Evolutionary conservation across 495 filamentous ascomycete species (phyloP).

Genomic region (Extremus antarcticus): DNA sequence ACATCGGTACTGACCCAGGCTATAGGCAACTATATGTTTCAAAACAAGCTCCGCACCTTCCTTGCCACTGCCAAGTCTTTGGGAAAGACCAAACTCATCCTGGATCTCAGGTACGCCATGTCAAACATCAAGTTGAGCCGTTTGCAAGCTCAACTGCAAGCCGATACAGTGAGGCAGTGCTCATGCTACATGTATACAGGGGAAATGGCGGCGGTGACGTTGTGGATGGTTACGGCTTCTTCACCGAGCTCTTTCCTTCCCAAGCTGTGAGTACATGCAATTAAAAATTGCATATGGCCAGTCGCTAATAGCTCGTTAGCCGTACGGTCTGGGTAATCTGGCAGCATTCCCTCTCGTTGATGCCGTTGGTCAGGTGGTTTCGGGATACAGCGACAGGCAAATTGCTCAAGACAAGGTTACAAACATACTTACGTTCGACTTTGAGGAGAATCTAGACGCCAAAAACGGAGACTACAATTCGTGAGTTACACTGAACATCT

Average conservation of each 20-base stretch:
- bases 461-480: not conserved
- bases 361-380: slow-evolving; percentile 34
- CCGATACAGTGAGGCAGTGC: too few species aligned
- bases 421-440: too few species aligned
- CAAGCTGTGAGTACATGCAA: slow-evolving; percentile 5
- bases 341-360: slow-evolving; percentile 33
- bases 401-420: too few species aligned
- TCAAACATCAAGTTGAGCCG: too few species aligned
- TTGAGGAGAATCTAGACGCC: not conserved
- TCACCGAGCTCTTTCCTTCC: slow-evolving; percentile 30
- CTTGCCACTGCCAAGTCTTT: slow-evolving; percentile 23
- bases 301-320: slow-evolving; percentile 5
- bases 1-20: too few species aligned
- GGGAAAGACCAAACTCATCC: slow-evolving; percentile 35
- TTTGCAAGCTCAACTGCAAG: not conserved
- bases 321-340: slow-evolving; percentile 35
- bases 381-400: not conserved
- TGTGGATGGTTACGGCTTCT: slow-evolving; percentile 35
- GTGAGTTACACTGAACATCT: not conserved
- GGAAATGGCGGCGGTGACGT: slow-evolving; percentile 42
- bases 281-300: not conserved
- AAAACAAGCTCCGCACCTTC: not conserved
- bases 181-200: not conserved
- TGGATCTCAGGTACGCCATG: slow-evolving; percentile 36
- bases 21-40: not conserved